phyloP scores from a whole-genome alignment of 305 asterid genomes.

The Rubia peregrina region DNA sequence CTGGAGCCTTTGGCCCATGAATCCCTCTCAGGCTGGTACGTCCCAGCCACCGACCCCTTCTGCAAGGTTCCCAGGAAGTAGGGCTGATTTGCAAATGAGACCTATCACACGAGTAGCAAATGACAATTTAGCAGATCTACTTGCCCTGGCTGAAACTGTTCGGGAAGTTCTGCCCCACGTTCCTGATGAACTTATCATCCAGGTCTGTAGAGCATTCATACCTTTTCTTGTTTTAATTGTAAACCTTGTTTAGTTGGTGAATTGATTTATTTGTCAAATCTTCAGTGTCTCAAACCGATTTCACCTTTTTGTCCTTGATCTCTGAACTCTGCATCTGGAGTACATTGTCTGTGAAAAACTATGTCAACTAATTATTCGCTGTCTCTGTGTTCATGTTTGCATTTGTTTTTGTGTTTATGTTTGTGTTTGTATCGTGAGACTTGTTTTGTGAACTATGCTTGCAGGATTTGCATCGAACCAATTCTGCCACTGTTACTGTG shows the following conservation, averaged over 20 bases:
- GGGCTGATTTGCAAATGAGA: constrained; percentile 47
- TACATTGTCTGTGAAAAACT: background rate
- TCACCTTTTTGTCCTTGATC: background rate
- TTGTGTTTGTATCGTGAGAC: background rate
- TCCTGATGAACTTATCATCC: constrained; percentile 65
- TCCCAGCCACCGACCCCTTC: constrained; percentile 41
- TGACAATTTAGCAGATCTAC: constrained; percentile 45
- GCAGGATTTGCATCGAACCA: constrained; percentile 74
- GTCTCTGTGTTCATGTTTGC: background rate
- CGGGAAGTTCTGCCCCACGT: constrained; percentile 77
- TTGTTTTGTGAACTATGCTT: constrained; percentile 18
- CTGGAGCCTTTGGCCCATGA: constrained; percentile 67
- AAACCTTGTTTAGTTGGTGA: background rate
- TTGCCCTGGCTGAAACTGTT: constrained; percentile 74
- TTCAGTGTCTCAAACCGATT: background rate
- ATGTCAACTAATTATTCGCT: too few species aligned
- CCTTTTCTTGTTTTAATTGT: background rate
- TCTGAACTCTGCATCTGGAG: background rate
- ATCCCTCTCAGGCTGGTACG: constrained; percentile 64
- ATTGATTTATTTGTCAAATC: too few species aligned
- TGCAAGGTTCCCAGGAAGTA: constrained; percentile 29
- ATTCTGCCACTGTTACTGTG: constrained; percentile 61
- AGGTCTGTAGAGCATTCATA: constrained; percentile 32
- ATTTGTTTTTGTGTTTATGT: too few species aligned
- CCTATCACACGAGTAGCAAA: constrained; percentile 32